Evolutionary conservation across 2,329 filamentous ascomycete genomes (phyloP).

Genomic region (Scedosporium minutisporum): DNA sequence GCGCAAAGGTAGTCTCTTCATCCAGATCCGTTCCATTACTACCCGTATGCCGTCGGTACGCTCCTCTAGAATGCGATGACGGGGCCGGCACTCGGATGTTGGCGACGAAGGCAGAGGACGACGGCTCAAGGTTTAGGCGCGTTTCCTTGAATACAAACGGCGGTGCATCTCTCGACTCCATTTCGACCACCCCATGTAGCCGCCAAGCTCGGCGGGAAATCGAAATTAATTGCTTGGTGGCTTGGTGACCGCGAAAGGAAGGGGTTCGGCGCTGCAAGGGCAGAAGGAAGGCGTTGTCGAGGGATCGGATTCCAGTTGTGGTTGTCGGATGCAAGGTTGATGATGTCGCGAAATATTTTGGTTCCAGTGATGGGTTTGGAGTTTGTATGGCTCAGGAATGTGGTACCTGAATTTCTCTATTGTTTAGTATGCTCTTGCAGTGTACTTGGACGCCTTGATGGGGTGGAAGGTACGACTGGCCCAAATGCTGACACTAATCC

Average conservation of each 20-base stretch:
- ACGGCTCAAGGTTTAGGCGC: constrained; percentile 70
- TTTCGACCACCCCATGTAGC: constrained; percentile 54
- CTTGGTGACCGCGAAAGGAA: not conserved
- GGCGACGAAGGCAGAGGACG: constrained; percentile 58
- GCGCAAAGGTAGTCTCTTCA: constrained; percentile 65
- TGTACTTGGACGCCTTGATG: no score
- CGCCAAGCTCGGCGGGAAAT: not conserved
- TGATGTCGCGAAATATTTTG: constrained; percentile 5
- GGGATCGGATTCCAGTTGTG: not conserved
- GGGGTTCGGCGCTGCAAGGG: not conserved
- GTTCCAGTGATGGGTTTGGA: not conserved
- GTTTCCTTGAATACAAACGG: constrained; percentile 77
- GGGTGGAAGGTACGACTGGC: not conserved
- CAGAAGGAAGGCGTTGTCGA: not conserved
- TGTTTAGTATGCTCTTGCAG: no score
- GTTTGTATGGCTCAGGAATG: not conserved
- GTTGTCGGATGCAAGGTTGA: not conserved
- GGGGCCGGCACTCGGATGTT: constrained; percentile 57
- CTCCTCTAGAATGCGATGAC: constrained; percentile 24
- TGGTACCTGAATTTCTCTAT: not conserved
- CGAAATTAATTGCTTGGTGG: not conserved
- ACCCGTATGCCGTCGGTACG: constrained; percentile 20
- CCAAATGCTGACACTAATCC: constrained; percentile 11
- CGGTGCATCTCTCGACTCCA: constrained; percentile 52
- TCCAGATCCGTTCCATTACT: constrained; percentile 30